Evolutionary conservation across 2,329 filamentous ascomycete species (phyloP), one percentile per base, ranked within the genome.

Genomic region (Calonectria fujianensis): DNA sequence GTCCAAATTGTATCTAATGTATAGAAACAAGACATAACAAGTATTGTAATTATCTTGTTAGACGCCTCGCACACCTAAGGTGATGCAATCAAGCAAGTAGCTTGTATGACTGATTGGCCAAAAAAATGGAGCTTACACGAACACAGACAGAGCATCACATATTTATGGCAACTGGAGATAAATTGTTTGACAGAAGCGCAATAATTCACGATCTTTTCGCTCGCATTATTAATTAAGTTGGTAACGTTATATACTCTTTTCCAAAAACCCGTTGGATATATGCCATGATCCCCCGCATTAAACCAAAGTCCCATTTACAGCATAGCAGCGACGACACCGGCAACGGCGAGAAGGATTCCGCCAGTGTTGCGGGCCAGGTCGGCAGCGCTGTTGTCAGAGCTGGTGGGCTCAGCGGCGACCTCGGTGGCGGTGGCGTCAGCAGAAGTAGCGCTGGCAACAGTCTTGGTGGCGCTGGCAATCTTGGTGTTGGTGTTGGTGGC

Each of bases 401-500:
- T 73, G 32, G 75, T 69, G 31, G 78, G 61, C 61, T 50, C 68
- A 63, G 75, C 72, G 37, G 75, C 70, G 14, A 79, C 77, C 29
- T 75, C 73, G 31, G 78, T 79, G 51, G 75, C 63, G 20, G 76
- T 74, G 24, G 74, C 73, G 51, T 76, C 75, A 45, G 76, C 73
- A 35, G 78, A 71, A 37, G 79, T 73, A 51, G 79, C 78, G 51
- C 80, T 65, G n/a, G 72, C 73, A 24, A 75, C 48, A 32, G 73
- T 24, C 39, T 68, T 74, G 35, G 79, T 72, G 18, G 78, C 72
- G 57, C 77, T 74, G 39, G 79, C 74, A 50, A 83, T 81, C 68
- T 74, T 78, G 57, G 82, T 80, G 51, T 81, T 82, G 57, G 85
- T 85, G 67, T 85, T 83, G 82, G 85, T 87, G 80, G 87, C 84